These are phyloP conservation scores for Calonectria honghensis DNA, from an alignment of 2,329 filamentous ascomycete genomes.

Conservation along the genomic window DNA sequence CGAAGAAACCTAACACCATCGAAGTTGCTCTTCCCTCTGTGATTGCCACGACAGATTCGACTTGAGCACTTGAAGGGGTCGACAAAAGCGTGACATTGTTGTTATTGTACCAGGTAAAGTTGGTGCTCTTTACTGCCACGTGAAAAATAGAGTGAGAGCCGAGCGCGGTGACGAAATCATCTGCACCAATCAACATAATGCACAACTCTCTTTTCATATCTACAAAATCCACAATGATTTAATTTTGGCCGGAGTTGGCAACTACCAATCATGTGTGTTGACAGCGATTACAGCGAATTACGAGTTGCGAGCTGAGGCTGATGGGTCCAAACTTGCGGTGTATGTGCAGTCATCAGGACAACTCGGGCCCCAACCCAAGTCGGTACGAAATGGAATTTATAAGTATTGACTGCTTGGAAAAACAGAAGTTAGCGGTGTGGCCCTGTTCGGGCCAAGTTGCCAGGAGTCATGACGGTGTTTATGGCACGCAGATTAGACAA, in stretches of 20 bases:
- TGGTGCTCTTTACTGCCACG: no score
- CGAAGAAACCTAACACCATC: no score
- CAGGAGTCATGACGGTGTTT: neutral
- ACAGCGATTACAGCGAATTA: neutral
- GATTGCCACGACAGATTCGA: no score
- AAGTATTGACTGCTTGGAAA: neutral
- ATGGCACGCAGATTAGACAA: fast-evolving
- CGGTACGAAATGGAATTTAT: neutral
- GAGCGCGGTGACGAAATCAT: neutral
- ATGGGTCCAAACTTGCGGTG: no score
- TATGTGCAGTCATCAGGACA: neutral
- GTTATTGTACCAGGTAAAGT: no score
- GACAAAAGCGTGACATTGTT: no score
- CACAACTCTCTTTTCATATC: neutral
- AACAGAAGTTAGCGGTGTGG: neutral
- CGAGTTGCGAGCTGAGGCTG: neutral
- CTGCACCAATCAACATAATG: neutral
- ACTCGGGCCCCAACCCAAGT: neutral
- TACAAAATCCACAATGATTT: neutral
- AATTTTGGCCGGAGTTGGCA: neutral
- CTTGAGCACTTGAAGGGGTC: no score
- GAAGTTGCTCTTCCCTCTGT: no score
- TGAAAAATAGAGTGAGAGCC: neutral
- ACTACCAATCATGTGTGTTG: neutral
- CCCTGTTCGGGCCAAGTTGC: neutral